Conservation (phyloP, 1,284 basidiomycete genomes). For the Ceraceosorus guamensis region DNA sequence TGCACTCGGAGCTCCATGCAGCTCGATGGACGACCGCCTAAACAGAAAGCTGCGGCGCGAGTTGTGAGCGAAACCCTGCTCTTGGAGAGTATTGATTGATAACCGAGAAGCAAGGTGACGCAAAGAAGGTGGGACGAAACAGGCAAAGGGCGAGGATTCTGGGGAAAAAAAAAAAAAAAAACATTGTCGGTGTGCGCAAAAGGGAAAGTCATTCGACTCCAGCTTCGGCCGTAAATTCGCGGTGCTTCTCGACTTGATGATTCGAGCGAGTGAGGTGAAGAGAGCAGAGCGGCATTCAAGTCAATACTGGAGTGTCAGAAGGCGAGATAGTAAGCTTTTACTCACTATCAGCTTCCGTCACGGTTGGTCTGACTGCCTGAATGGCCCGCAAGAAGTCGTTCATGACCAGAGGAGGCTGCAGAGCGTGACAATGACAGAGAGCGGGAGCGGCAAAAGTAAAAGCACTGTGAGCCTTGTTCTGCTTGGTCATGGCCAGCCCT, state of each 20-base stretch:
- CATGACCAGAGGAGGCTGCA: conserved; percentile 23
- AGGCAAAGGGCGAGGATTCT: too few relatives aligned
- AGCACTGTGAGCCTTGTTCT: not conserved
- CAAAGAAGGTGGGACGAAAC: too few relatives aligned
- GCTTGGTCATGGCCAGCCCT: not conserved
- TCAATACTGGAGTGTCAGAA: too few relatives aligned
- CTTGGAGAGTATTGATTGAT: too few relatives aligned
- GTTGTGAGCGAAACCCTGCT: too few relatives aligned
- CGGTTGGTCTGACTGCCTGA: conserved; percentile 75
- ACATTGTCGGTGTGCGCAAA: not conserved
- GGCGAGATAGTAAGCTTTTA: not conserved
- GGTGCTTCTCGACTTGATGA: conserved; percentile 60
- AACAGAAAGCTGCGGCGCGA: too few relatives aligned
- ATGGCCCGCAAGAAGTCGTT: conserved; percentile 82
- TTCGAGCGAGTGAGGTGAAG: not conserved
- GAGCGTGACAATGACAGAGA: not conserved
- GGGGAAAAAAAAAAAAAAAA: too few relatives aligned
- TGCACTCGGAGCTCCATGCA: too few relatives aligned
- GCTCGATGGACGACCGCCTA: too few relatives aligned
- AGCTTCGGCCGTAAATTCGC: conserved; percentile 80
- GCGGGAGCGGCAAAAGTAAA: not conserved
- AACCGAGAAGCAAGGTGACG: too few relatives aligned
- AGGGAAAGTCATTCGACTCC: conserved; percentile 42
- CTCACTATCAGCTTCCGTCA: conserved; percentile 73
- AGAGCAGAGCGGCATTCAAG: not conserved